Base-by-base conservation (phyloP, 495 filamentous ascomycete genomes). In the Jackrogersella multiformis region DNA sequence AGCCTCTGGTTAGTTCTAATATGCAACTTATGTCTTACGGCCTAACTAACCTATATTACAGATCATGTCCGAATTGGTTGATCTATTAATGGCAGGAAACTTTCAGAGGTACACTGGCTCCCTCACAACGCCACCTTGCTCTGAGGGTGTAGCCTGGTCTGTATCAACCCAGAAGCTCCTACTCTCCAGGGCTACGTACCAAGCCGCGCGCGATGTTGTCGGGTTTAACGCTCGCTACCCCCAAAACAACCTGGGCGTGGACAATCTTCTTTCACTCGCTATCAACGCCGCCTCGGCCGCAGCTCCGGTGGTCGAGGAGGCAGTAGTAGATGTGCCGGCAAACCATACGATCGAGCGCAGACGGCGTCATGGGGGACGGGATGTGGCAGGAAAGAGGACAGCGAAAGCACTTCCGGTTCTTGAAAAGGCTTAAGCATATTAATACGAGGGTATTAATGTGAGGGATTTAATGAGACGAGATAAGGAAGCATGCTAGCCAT, bases 101-200 rank as follows among this genome's bases (percentile, higher is more conserved):
- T 78, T 90, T 64, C 84, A 79, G 56, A 73, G 81, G 34, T 90
- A 90, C 74, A 74, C 76, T 0, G 89, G 89, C 45, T 88, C 86
- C 1, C 82, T 91, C 16, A 91, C 89, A 32, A 90, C 89, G 4
- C 89, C 89, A 34, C 89, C 89, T 0, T 91, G 89, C 78, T 79
- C 79, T 21, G 87, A 91, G 74, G 82, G 80, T 21, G 78, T 90
- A 38, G 77, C 71, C 18, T 90, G 87, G 80, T 81, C 84, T 56
- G 78, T 90, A 38, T 82, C 82, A 58, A 76, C 80, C 13, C 63
- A 84, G 59, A 81, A 83, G 26, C 71, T 90, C 12, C 62, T 66
- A 34, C 68, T 90, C 38, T 79, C 85, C 48, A 79, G 85, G 12
- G 68, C 77, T 34, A 86, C 80, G 21, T 90, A 82, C 71, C 80